Evolutionary conservation across 1,139 yeast genomes (phyloP), one percentile per base, ranked within the genome.

Genomic region (Candida labiduridarum): DNA sequence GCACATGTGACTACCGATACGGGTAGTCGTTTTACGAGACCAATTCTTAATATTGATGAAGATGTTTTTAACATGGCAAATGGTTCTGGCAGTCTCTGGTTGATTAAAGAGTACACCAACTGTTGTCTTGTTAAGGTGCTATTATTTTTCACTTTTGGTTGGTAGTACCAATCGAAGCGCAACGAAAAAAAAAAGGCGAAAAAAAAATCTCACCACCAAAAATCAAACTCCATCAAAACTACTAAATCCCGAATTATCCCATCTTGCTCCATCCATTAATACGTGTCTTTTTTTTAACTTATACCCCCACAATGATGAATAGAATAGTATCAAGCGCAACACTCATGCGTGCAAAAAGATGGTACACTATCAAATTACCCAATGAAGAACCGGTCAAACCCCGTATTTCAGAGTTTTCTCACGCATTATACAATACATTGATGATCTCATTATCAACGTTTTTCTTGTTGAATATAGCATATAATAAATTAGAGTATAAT

Each of bases 401-500:
- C 7, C 63, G 56, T 22, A 51, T 76, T 15, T 60, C 71, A 22
- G 73, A 76, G 54, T 76, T 76, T 59, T 65, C 63, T 48, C 64
- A 60, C 51, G 78, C 81, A 5, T 59, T 75, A 18, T 63, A 71
- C 41, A 76, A 76, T 55, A 66, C 76, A 3, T 72, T 76, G 48
- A 65, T 76, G 30, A 57, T 76, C 22, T 79, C 80, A 3, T 69
- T 77, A 2, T 62, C 76, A 1, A 65, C 78, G 0, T 76, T 72
- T 57, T 65, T 76, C 56, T 56, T 64, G 6, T 61, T 76, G 41
- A 76, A 76, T 54, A 59, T 71, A 0, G 48, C 67, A 11, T 72
- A 77, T 71, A 59, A 62, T 25, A 55, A 61, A 11, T 57, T 72
- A 34, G 78, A 73, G 56, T 64, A 66, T 49, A 63, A 62, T 2